Evolutionary conservation across 2,329 filamentous ascomycete genomes (phyloP).

Genomic region (Colletotrichum acutatum): DNA sequence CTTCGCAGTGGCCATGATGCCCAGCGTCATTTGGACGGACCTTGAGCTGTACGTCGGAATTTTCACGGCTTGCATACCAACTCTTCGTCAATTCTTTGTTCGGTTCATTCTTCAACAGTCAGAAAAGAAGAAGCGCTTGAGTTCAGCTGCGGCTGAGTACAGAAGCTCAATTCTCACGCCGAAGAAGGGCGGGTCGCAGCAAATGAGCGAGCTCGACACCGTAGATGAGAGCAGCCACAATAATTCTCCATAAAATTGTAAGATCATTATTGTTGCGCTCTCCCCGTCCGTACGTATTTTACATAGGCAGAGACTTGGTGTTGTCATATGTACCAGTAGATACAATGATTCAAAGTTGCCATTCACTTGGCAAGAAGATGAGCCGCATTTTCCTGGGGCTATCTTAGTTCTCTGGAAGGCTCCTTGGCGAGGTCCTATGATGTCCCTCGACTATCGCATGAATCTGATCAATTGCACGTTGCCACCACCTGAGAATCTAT

Average conservation of each 20-base stretch:
- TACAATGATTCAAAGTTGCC: too few species aligned
- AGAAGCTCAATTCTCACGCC: not conserved
- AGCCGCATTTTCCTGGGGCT: too few species aligned
- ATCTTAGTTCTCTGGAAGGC: too few species aligned
- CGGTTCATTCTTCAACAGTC: slow-evolving; percentile 18
- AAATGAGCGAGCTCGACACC: slow-evolving; percentile 9
- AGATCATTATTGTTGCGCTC: too few species aligned
- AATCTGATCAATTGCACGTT: too few species aligned
- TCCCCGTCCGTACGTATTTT: too few species aligned
- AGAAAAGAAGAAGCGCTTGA: slow-evolving; percentile 23
- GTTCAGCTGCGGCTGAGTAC: not conserved
- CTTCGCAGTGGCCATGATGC: slow-evolving; percentile 19
- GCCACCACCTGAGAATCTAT: too few species aligned
- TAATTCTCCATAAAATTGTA: not conserved
- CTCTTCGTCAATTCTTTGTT: slow-evolving; percentile 29
- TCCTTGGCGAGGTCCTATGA: too few species aligned
- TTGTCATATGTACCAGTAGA: too few species aligned
- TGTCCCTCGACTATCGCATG: too few species aligned
- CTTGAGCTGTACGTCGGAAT: slow-evolving; percentile 22
- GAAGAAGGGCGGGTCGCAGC: not conserved
- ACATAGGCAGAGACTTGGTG: too few species aligned
- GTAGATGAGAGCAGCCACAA: slow-evolving; percentile 9
- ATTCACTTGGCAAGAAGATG: too few species aligned
- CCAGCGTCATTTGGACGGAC: slow-evolving; percentile 11
- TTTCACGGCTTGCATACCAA: slow-evolving; percentile 29